These are phyloP conservation scores for Fusarium sp. DNA, from an alignment of 2,329 filamentous ascomycete species.

Conservation along the genomic window DNA sequence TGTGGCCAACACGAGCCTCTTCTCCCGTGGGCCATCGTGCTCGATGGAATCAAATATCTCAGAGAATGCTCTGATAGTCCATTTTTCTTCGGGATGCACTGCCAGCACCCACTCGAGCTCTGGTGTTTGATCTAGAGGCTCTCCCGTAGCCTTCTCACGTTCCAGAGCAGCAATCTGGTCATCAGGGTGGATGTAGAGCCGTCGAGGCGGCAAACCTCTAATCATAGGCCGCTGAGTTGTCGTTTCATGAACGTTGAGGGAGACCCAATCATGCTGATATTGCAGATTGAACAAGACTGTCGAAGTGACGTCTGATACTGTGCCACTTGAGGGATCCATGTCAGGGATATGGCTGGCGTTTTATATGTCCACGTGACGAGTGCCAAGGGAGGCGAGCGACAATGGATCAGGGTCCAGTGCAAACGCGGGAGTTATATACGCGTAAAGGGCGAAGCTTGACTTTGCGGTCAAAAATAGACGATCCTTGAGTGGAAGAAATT, in stretches of 20 bases:
- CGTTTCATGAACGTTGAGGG: slow-evolving; percentile 65
- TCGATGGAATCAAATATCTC: slow-evolving; percentile 74
- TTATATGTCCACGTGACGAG: slow-evolving; percentile 5
- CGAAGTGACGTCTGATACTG: slow-evolving; percentile 45
- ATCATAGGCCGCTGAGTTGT: slow-evolving; percentile 69
- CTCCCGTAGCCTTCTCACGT: slow-evolving; percentile 61
- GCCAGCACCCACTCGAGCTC: slow-evolving; percentile 83
- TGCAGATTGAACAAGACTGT: slow-evolving; percentile 76
- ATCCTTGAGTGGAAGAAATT: background rate
- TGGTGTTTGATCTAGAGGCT: slow-evolving; percentile 59
- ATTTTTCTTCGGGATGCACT: slow-evolving; percentile 77
- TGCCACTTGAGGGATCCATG: slow-evolving; percentile 27
- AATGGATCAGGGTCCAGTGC: background rate
- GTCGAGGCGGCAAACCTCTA: slow-evolving; percentile 76
- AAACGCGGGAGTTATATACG: slow-evolving; percentile 2
- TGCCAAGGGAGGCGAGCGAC: slow-evolving; percentile 3
- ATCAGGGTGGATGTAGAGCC: slow-evolving; percentile 83
- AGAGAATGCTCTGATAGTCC: slow-evolving; percentile 74
- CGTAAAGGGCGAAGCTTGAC: slow-evolving; percentile 5
- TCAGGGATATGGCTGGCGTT: background rate
- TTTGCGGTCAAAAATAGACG: background rate
- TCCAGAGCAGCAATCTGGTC: slow-evolving; percentile 81
- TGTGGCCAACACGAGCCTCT: slow-evolving; percentile 79
- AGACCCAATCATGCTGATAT: slow-evolving; percentile 80
- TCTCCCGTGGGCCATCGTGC: slow-evolving; percentile 62